phyloP scores from a whole-genome alignment of 2,329 filamentous ascomycete species.

The Fusarium scirpi region DNA sequence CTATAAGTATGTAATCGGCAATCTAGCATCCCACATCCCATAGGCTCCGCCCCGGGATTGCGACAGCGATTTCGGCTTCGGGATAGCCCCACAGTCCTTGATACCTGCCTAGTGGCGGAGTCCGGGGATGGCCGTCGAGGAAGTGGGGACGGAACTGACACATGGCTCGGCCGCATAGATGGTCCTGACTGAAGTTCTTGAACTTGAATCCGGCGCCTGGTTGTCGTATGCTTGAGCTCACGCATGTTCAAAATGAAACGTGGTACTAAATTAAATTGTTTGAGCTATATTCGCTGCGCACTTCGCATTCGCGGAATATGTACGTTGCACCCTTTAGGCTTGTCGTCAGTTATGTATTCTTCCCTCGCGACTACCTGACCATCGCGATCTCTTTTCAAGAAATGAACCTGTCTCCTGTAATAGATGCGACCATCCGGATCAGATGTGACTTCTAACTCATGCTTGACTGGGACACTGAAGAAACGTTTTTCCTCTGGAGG shows the following conservation, averaged over 20 bases:
- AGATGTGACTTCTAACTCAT: constrained; percentile 10
- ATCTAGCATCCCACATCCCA: neutral
- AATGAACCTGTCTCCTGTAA: constrained; percentile 10
- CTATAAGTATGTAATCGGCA: neutral
- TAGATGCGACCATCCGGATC: neutral
- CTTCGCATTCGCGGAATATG: constrained; percentile 18
- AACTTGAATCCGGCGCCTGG: too few species aligned
- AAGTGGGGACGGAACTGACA: neutral
- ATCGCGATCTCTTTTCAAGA: neutral
- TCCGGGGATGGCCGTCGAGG: neutral
- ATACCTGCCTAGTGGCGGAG: neutral
- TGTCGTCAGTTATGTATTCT: constrained; percentile 13
- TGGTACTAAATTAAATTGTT: neutral
- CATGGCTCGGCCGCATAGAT: neutral
- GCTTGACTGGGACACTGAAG: constrained; percentile 6
- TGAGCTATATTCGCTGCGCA: neutral
- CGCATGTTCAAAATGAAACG: neutral
- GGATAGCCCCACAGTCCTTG: neutral
- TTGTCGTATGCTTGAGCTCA: neutral
- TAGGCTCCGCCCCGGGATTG: neutral
- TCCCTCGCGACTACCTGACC: neutral
- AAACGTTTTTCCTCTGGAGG: constrained; percentile 2
- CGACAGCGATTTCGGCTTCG: neutral
- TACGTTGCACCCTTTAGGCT: neutral
- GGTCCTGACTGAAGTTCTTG: neutral